Percentiles rank a stretch among this genome's conserved stretches.
Conservation (phyloP, 768 basidiomycete genomes). For the Thelephora ganbajun region DNA sequence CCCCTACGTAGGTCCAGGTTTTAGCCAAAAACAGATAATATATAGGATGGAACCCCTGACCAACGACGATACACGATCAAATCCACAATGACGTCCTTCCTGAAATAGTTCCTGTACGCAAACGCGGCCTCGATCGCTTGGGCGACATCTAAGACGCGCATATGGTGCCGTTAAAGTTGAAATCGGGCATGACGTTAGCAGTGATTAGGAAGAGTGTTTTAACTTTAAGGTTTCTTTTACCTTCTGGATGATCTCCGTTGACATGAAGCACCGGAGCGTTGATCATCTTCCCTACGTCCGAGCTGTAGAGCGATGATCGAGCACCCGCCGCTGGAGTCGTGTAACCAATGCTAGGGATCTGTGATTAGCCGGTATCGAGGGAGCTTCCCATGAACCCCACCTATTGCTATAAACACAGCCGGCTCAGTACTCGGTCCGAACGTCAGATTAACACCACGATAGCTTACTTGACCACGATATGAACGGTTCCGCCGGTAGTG, state of each 20-base stretch:
- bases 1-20: slow-evolving; percentile 32
- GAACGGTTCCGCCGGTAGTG: slow-evolving; percentile 81
- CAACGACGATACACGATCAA: slow-evolving; percentile 80
- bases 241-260: slow-evolving; percentile 86
- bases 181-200: not conserved
- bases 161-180: not conserved
- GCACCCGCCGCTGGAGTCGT: slow-evolving; percentile 80
- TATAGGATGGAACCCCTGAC: slow-evolving; percentile 22
- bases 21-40: not conserved
- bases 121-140: slow-evolving; percentile 83
- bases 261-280: slow-evolving; percentile 82
- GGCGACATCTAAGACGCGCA: slow-evolving; percentile 47
- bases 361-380: slow-evolving; percentile 39
- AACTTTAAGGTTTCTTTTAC: slow-evolving; percentile 15
- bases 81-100: slow-evolving; percentile 85
- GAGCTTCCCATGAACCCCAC: slow-evolving; percentile 4
- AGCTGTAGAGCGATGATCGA: slow-evolving; percentile 78
- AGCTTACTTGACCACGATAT: slow-evolving; percentile 81
- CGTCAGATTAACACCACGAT: not conserved
- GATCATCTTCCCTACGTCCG: slow-evolving; percentile 83
- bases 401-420: slow-evolving; percentile 16
- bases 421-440: slow-evolving; percentile 1
- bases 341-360: slow-evolving; percentile 63
- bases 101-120: slow-evolving; percentile 74
- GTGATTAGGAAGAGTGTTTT: not conserved